Evolutionary conservation across 2,329 filamentous ascomycete genomes (phyloP).

Genomic region (Xylariales sp.): DNA sequence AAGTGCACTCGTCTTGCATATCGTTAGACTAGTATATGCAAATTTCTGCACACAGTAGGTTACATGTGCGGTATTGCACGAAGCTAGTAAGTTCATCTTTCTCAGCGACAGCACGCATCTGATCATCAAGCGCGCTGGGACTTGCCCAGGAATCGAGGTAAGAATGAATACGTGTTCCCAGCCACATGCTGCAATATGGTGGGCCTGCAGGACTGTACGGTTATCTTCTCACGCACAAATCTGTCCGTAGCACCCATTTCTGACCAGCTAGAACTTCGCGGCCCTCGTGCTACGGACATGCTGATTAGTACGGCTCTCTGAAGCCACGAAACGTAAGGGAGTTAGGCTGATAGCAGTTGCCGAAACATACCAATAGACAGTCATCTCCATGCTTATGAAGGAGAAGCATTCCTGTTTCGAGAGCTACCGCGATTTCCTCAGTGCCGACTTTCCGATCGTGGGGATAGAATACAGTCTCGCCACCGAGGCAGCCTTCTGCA

Average conservation of each 20-base stretch:
- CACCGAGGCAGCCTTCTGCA: constrained; percentile 70
- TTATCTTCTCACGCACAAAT: constrained; percentile 71
- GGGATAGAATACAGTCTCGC: constrained; percentile 89
- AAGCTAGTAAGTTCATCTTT: too few species aligned
- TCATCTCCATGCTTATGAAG: constrained; percentile 86
- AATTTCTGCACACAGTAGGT: too few species aligned
- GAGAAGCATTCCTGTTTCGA: constrained; percentile 80
- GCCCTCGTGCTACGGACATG: constrained; percentile 65
- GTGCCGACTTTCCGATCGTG: constrained; percentile 52
- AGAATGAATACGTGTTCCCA: too few species aligned
- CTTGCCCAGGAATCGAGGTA: too few species aligned
- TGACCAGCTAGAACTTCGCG: constrained; percentile 73
- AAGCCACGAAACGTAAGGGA: neutral
- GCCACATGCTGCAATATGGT: too few species aligned
- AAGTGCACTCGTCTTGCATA: too few species aligned
- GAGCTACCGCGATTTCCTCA: constrained; percentile 65
- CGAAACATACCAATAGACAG: constrained; percentile 67
- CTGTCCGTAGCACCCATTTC: constrained; percentile 87
- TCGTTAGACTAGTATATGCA: too few species aligned
- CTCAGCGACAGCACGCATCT: too few species aligned
- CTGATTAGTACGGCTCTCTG: constrained; percentile 8
- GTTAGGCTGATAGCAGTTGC: neutral
- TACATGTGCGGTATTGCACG: too few species aligned
- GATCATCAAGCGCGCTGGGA: too few species aligned
- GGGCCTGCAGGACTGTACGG: too few species aligned